phyloP scores from a whole-genome alignment of 805 yeast genomes.

The Ogataea minuta region DNA sequence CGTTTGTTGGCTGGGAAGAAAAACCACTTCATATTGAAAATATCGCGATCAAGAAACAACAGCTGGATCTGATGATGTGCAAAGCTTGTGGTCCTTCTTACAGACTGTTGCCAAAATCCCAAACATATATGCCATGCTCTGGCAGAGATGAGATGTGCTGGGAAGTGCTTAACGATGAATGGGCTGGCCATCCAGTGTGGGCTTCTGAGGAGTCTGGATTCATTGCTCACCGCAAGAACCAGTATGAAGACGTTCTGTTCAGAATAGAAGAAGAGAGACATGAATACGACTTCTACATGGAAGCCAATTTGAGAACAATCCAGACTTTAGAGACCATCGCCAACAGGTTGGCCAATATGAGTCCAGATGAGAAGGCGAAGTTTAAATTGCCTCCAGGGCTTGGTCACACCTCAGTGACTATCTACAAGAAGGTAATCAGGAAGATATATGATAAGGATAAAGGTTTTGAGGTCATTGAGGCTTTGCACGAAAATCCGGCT shows the following conservation, averaged over 20 bases:
- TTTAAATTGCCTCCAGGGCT: constrained; percentile 91
- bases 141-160: constrained; percentile 99
- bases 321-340: constrained; percentile 95
- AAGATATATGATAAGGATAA: constrained; percentile 92
- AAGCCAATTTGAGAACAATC: constrained; percentile 88
- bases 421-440: constrained; percentile 89
- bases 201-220: constrained; percentile 99
- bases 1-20: constrained; percentile 85
- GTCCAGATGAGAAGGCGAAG: constrained; percentile 78
- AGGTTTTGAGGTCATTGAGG: constrained; percentile 94
- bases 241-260: constrained; percentile 92
- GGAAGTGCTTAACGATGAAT: constrained; percentile 97
- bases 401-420: constrained; percentile 88
- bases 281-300: constrained; percentile 95
- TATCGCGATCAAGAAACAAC: constrained; percentile 84
- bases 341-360: constrained; percentile 88
- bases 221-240: constrained; percentile 97
- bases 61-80: constrained; percentile 83
- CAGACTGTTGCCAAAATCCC: constrained; percentile 87
- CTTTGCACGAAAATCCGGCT: constrained; percentile 92
- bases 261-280: constrained; percentile 97
- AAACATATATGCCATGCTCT: constrained; percentile 94
- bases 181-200: constrained; percentile 99
- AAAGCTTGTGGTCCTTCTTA: constrained; percentile 96
- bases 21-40: constrained; percentile 85